phyloP scores from a whole-genome alignment of 345 rosid species.

The Gossypium raimondii region DNA sequence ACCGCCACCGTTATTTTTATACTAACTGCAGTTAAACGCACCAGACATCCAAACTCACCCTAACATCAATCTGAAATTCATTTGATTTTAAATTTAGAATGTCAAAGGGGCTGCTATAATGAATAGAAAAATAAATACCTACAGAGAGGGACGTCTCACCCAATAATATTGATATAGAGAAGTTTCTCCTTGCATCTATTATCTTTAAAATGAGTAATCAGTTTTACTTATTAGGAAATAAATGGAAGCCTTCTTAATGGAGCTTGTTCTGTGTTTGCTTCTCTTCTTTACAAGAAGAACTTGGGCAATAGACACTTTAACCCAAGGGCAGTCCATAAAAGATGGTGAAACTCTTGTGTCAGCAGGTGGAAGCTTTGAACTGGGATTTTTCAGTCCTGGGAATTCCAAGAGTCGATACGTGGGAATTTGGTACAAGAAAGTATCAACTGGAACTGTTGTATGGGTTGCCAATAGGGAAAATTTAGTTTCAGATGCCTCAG shows the following conservation, averaged over 20 bases:
- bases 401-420: constrained; percentile 24
- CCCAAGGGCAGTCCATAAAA: background rate
- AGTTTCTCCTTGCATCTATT: background rate
- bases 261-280: background rate
- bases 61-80: too few species aligned
- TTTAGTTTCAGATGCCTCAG: background rate
- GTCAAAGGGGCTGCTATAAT: too few species aligned
- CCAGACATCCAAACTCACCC: too few species aligned
- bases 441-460: constrained; percentile 20
- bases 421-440: constrained; percentile 43
- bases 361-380: constrained; percentile 25
- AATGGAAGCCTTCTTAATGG: background rate
- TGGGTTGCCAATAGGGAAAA: constrained; percentile 43
- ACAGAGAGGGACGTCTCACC: too few species aligned
- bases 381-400: constrained; percentile 33
- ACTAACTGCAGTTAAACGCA: too few species aligned
- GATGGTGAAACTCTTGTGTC: constrained; percentile 31
- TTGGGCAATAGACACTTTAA: background rate
- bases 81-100: too few species aligned
- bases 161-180: too few species aligned
- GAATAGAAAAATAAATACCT: too few species aligned
- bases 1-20: too few species aligned
- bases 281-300: background rate
- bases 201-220: background rate
- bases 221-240: background rate